phyloP scores from a whole-genome alignment of 257 asterid genomes.

The Nicotiana benthamiana region DNA sequence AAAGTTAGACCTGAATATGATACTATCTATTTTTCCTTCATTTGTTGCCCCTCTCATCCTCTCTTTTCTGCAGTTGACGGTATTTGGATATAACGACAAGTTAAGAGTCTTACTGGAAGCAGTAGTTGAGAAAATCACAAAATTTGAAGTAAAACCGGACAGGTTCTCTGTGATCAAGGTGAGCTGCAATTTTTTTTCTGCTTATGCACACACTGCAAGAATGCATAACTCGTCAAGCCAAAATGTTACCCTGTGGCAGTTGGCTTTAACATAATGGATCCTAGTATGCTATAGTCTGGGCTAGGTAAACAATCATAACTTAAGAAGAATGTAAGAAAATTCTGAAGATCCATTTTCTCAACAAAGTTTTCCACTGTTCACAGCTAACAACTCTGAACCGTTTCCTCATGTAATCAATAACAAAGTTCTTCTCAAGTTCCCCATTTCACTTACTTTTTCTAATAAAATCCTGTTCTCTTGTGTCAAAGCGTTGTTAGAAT shows the following conservation, averaged over 20 bases:
- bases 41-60: slow-evolving; percentile 8
- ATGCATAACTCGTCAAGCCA: not conserved
- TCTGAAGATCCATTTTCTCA: not conserved
- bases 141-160: slow-evolving; percentile 85
- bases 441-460: not conserved
- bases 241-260: not conserved
- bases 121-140: slow-evolving; percentile 56
- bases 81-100: slow-evolving; percentile 85
- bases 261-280: not conserved
- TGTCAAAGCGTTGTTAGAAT: not conserved
- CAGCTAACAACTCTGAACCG: not conserved
- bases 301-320: not conserved
- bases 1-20: not conserved
- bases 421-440: not conserved
- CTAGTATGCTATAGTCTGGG: not conserved
- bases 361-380: not conserved
- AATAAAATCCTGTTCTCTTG: not conserved
- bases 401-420: not conserved
- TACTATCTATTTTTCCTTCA: not conserved
- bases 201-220: not conserved
- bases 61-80: slow-evolving; percentile 52
- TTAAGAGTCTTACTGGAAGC: slow-evolving; percentile 73
- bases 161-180: slow-evolving; percentile 94
- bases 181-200: slow-evolving; percentile 15
- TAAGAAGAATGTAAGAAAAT: not conserved